Conservation (phyloP, 192 early-diverging fungal species). For the Helicostylum pulchrum region DNA sequence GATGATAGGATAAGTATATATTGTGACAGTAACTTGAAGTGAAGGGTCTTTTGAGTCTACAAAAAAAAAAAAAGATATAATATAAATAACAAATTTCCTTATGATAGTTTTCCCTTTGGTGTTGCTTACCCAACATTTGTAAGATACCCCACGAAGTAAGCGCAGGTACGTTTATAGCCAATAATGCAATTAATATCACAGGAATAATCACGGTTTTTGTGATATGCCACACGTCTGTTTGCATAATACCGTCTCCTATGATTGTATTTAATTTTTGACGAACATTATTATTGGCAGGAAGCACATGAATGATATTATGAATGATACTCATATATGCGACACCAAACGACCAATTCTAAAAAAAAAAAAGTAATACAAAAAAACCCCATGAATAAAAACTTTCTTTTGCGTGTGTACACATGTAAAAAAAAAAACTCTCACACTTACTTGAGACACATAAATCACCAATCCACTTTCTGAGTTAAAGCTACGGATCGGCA, state of each 20-base stretch:
- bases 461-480: constrained; percentile 18
- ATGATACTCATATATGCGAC: constrained; percentile 66
- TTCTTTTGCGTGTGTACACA: too few relatives aligned
- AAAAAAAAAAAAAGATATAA: background rate
- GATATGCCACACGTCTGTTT: constrained; percentile 30
- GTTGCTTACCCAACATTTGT: constrained; percentile 28
- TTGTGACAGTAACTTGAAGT: constrained; percentile 7
- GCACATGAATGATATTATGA: constrained; percentile 43
- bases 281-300: constrained; percentile 44
- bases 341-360: constrained; percentile 71
- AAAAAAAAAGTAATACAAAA: background rate
- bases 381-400: constrained; percentile 1
- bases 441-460: constrained; percentile 36
- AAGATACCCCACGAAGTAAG: constrained; percentile 34
- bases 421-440: too few relatives aligned
- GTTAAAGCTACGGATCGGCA: constrained; percentile 48
- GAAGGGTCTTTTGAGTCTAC: constrained; percentile 7
- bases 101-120: background rate
- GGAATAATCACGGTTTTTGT: constrained; percentile 39
- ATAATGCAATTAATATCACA: constrained; percentile 22
- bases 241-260: constrained; percentile 28
- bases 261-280: constrained; percentile 37
- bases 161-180: constrained; percentile 37
- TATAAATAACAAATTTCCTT: too few relatives aligned
- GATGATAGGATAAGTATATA: constrained; percentile 38